Evolutionary conservation across 2,329 filamentous ascomycete species (phyloP).

Genomic region (Cladophialophora psammophila): DNA sequence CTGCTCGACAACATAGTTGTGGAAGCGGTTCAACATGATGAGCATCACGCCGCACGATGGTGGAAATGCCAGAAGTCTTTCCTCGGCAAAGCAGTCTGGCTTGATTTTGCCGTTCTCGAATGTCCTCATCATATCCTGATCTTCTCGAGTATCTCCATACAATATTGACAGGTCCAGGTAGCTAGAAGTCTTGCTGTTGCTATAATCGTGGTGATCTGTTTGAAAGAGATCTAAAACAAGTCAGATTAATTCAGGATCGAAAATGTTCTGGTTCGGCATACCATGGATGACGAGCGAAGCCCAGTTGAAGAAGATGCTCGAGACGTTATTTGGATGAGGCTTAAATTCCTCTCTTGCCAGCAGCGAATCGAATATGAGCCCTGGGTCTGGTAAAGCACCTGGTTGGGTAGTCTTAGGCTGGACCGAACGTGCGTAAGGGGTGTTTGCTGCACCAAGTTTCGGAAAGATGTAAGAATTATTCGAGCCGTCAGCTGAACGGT

Average conservation of each 20-base stretch:
- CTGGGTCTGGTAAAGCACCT: constrained; percentile 72
- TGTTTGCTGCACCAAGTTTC: constrained; percentile 70
- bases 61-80: constrained; percentile 73
- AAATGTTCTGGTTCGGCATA: constrained; percentile 43
- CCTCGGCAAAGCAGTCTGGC: constrained; percentile 74
- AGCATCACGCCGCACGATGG: constrained; percentile 74
- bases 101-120: constrained; percentile 76
- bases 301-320: constrained; percentile 75
- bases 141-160: constrained; percentile 67
- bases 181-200: constrained; percentile 70
- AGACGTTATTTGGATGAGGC: constrained; percentile 73
- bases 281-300: constrained; percentile 76
- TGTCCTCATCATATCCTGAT: constrained; percentile 62
- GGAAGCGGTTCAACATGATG: constrained; percentile 77
- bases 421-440: constrained; percentile 71
- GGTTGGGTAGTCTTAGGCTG: constrained; percentile 62
- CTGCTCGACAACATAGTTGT: constrained; percentile 83
- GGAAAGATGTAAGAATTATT: constrained; percentile 74
- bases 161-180: constrained; percentile 76
- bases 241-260: not conserved
- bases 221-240: constrained; percentile 68
- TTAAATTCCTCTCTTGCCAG: constrained; percentile 53
- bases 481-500: constrained; percentile 73
- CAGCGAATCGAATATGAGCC: constrained; percentile 55
- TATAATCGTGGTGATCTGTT: constrained; percentile 68